Percentiles rank a stretch among this genome's conserved stretches.
Conservation (phyloP, 371 early-diverging fungal genomes). For the Rhizopus sp. region DNA sequence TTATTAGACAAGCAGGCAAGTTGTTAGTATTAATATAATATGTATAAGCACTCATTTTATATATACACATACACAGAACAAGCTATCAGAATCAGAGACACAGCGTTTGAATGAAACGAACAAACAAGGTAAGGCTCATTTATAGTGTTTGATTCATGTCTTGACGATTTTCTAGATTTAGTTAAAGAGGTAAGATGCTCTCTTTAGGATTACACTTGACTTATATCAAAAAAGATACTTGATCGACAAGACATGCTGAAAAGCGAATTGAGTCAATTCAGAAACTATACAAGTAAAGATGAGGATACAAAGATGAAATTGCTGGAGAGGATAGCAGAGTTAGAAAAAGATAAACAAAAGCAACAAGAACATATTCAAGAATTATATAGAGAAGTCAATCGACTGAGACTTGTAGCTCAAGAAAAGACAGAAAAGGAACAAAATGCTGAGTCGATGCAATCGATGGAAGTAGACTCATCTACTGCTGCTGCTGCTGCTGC, state of each 20-base stretch:
- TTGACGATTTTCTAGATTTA: no score
- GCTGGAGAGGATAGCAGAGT: slow-evolving; percentile 29
- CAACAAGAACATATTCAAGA: slow-evolving; percentile 25
- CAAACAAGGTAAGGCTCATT: no score
- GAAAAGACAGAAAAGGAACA: slow-evolving; percentile 14
- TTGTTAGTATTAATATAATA: slow-evolving; percentile 9
- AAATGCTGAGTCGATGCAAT: neutral
- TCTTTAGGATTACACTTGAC: neutral
- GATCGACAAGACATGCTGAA: neutral
- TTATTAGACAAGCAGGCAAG: slow-evolving; percentile 38
- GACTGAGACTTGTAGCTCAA: slow-evolving; percentile 1
- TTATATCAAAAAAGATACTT: neutral
- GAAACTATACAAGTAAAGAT: slow-evolving; percentile 10
- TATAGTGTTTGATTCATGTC: no score
- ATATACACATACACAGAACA: slow-evolving; percentile 2
- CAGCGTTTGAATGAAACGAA: no score
- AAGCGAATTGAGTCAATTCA: neutral
- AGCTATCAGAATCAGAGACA: slow-evolving; percentile 5
- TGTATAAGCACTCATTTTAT: neutral
- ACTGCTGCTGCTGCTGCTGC: no score
- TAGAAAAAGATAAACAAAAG: slow-evolving; percentile 37
- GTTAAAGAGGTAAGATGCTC: no score
- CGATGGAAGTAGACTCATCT: neutral
- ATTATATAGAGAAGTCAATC: neutral
- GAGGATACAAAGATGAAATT: slow-evolving; percentile 13